Conservation (phyloP, 192 early-diverging fungal genomes). For the Coemansia sp. region DNA sequence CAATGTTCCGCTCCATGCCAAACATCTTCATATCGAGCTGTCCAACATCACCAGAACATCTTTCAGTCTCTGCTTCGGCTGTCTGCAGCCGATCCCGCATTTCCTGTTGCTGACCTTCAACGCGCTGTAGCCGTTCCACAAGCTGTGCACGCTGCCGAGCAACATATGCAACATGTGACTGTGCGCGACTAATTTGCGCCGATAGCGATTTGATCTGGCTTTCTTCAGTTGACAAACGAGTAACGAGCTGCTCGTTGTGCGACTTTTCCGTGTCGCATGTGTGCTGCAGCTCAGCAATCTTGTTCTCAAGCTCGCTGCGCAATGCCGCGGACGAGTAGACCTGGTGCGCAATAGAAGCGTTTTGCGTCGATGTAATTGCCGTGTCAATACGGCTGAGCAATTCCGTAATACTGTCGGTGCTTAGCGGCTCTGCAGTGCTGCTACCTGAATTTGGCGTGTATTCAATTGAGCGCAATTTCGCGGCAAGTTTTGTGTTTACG, state of each 20-base stretch:
- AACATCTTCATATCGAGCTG: constrained; percentile 29
- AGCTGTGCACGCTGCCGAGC: constrained; percentile 36
- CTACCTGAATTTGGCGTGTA: neutral
- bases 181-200: constrained; percentile 19
- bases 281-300: constrained; percentile 20
- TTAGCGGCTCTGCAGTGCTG: constrained; percentile 8
- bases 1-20: constrained; percentile 23
- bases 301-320: constrained; percentile 21
- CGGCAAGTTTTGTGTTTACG: constrained; percentile 21
- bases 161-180: constrained; percentile 32
- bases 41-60: constrained; percentile 13
- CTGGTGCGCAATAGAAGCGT: constrained; percentile 4
- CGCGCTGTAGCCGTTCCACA: constrained; percentile 23
- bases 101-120: constrained; percentile 16
- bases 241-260: constrained; percentile 18
- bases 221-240: constrained; percentile 19
- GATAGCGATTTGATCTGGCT: constrained; percentile 18
- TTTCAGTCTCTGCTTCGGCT: constrained; percentile 2
- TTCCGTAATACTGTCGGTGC: constrained; percentile 38
- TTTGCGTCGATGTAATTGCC: constrained; percentile 15
- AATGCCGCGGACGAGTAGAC: constrained; percentile 7
- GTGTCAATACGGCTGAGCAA: constrained; percentile 35
- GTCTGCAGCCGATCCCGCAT: constrained; percentile 10
- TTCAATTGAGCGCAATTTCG: neutral
- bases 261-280: constrained; percentile 18